Base-by-base conservation (phyloP, 176 grass and related monocot species). In the Pontederia paniculata region DNA sequence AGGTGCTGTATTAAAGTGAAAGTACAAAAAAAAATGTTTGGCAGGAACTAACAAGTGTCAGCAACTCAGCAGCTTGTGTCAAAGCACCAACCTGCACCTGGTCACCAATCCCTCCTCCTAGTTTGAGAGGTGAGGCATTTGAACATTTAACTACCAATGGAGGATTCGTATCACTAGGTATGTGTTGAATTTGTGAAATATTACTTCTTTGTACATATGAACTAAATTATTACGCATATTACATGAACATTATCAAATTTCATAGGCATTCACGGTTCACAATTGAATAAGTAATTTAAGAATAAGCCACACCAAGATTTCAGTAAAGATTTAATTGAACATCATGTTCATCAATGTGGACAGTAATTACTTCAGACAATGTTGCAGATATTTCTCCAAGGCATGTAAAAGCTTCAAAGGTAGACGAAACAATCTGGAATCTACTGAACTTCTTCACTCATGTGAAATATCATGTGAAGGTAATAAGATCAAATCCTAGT, bases 401-500 rank as follows among this genome's bases (percentile, higher is more conserved):
- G 21, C 86, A 90, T 31, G 72, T 84, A 1, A 76, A 73, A 77
- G 68, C 71, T 63, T 73, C 66, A 56, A 80, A 58, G 52, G 79
- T 73, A 23, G 77, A 78, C 16, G 81, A 79, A 73, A 90, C 77
- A 6, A 74, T 82, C 3, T 90, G 86, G 80, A 88, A 87, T 44
- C 77, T 90, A 50, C 67, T 97, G 72, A 87, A 86, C 62, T 90
- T 97, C 70, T 74, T 81, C 58, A 54, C 79, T 47, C 81, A 88
- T 74, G 80, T 90, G 47, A 84, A 80, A 44, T 84, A 88, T 69
- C 86, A 97, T 42, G 79, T 97, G 79, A 90, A 97, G 82, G 91
- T 89, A 51, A 17, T 17, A 12, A 9, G 17, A 67, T 42, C 0
- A 37, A 37, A 42, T 16, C 12, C 12, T 8, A 16, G 17, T 23